Base-by-base conservation (phyloP, 805 yeast species). In the Saturnispora dispora region DNA sequence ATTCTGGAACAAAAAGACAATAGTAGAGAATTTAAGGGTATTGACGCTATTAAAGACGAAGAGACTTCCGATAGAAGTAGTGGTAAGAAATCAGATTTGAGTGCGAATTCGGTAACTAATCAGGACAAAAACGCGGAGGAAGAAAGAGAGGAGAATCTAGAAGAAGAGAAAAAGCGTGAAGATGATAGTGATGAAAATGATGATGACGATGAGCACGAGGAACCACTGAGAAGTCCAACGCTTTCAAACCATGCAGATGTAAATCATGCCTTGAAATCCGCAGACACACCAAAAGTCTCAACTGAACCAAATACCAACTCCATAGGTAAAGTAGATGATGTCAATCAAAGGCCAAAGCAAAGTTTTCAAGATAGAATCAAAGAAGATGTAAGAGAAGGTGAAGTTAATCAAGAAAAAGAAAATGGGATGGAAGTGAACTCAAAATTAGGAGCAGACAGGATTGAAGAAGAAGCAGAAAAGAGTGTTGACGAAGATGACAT, bases 351-450 rank as follows among this genome's bases (percentile, higher is more conserved):
- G 1, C 17, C 15, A 18, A 2, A 18, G 2, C 15, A 37, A 48
- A 45, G 53, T 46, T 30, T 43, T 37, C 17, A 4, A 9, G 22
- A 7, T 18, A 25, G 22, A 9, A 2, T 5, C 27, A 44, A 48
- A 18, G 51, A 50, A 13, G 43, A 51, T 42, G 52, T 50, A 27
- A 47, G 45, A 13, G 32, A n/a, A n/a, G 28, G 11, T 13, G n/a
- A 17, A 33, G 46, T 30, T 30, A 5, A 30, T 30, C 28, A 25
- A 7, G 28, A 25, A 25, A 25, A 9, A 7, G 2, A 7, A 25
- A 7, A 7, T 4, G 28, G 28, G 8, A n/a, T n/a, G n/a, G n/a
- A n/a, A n/a, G n/a, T n/a, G n/a, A n/a, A n/a, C n/a, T 25, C 10
- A 2, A 9, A 25, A 25, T 25, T 25, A 9, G 28, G 9, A 25